Evolutionary conservation across 768 basidiomycete species (phyloP), one percentile per base, ranked within the genome.

Genomic region (Auricularia heimuer): DNA sequence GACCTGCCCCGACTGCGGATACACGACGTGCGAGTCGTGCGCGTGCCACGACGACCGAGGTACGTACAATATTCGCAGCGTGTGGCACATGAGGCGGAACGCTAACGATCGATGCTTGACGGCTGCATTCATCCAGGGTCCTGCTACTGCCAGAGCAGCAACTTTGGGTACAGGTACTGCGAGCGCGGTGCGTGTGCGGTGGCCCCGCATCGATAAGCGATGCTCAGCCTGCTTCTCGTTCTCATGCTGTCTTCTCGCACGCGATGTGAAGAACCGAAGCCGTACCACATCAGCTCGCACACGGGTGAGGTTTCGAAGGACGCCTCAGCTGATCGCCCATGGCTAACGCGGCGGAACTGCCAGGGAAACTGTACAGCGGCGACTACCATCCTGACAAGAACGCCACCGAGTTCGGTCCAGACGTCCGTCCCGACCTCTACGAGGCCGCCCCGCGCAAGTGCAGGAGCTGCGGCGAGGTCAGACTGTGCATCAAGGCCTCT

Each of bases 91-190:
- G 39, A 42, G 39, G 39, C 39, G 39, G 39, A 8, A 42, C 2
- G 39, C 47, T 14, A 51, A 8, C 16, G 14, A 29, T 29, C 29
- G 11, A 51, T 16, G 21, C 47, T 51, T 21, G 14, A 16, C 18
- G 18, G 47, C 47, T 10, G 47, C n/a, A 3, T 37, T 24, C 12
- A 47, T 3, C 56, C 39, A 78, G 75, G 77, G 21, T 75, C 75
- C 8, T 77, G 77, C 69, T 75, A 75, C 63, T 77, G 77, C 68
- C 70, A 68, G 10, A 70, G 71, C 51, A 73, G 71, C 21, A 77
- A 77, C 63, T 76, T 77, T 54, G 75, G 76, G 8, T 64, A 69
- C 37, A 63, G 64, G 16, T 77, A 77, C 62, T 77, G 76, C 65
- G 62, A 64, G 47, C 14, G 47, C 14, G 47, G 47, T 51, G 6